Percentiles rank a stretch among this genome's conserved stretches.
These are phyloP conservation scores for Coleophoma crateriformis DNA, from an alignment of 2,329 filamentous ascomycete species.

Conservation along the genomic window DNA sequence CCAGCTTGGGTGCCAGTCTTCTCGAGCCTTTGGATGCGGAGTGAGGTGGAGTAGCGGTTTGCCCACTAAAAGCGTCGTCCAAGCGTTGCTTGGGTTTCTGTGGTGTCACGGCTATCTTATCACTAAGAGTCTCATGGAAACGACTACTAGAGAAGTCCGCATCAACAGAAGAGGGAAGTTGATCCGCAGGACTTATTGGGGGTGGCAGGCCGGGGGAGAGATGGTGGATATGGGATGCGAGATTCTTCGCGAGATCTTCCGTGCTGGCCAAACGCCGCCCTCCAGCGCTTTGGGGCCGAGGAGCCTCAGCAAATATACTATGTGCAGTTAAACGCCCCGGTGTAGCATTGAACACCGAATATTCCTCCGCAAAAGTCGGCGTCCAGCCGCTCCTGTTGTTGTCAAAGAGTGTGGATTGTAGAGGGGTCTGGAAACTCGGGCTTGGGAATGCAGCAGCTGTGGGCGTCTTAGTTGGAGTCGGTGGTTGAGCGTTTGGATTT, in stretches of 20 bases:
- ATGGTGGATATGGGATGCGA: slow-evolving; percentile 58
- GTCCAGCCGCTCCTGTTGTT: slow-evolving; percentile 49
- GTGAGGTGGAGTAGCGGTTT: slow-evolving; percentile 56
- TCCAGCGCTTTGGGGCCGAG: slow-evolving; percentile 30
- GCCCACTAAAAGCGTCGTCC: slow-evolving; percentile 28
- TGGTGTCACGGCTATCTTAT: slow-evolving; percentile 30
- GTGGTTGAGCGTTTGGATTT: slow-evolving; percentile 56
- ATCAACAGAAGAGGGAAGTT: slow-evolving; percentile 52
- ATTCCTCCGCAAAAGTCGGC: slow-evolving; percentile 58
- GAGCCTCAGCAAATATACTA: slow-evolving; percentile 21
- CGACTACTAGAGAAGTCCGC: slow-evolving; percentile 21
- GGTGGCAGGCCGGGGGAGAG: slow-evolving; percentile 49
- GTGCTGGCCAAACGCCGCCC: slow-evolving; percentile 39
- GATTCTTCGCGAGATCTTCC: slow-evolving; percentile 42
- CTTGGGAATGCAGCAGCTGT: slow-evolving; percentile 47
- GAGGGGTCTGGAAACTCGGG: slow-evolving; percentile 52
- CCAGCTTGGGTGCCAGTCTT: slow-evolving; percentile 41
- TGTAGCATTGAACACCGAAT: slow-evolving; percentile 60
- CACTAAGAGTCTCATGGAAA: slow-evolving; percentile 17
- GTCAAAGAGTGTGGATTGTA: slow-evolving; percentile 38
- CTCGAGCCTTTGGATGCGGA: slow-evolving; percentile 49
- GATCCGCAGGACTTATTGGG: slow-evolving; percentile 53
- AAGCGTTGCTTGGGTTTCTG: slow-evolving; percentile 29
- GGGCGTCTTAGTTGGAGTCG: slow-evolving; percentile 53
- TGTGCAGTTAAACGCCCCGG: slow-evolving; percentile 46